Base-by-base conservation (phyloP, 345 rosid genomes). In the Pelargonium nanum region DNA sequence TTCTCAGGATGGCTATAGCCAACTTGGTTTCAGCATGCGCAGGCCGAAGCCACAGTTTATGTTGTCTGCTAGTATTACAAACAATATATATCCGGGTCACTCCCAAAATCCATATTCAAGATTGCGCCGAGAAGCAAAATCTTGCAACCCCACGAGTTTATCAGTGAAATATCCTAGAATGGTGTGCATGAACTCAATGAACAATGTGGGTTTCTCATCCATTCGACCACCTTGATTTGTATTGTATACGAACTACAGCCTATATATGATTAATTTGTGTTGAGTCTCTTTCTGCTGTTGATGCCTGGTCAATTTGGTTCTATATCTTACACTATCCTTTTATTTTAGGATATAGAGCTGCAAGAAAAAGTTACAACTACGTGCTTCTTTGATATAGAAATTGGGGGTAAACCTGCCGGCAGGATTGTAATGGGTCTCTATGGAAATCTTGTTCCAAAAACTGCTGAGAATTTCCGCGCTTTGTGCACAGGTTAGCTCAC, bases 401-500 rank as follows among this genome's bases (percentile, higher is more conserved):
- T 85, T 45, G 95, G 93, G 57, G 93, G 95, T 72, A 82, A 92
- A 63, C 71, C 75, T 17, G 77, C 63, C 0, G 96, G 98, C 59
- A 89, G 87, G 78, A 82, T 92, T 65, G 88, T 85, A 25, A 80
- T 92, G 59, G 98, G 96, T 62, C 80, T 92, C 28, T 92, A 78
- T 59, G 95, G 95, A 45, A 93, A 87, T 22, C 86, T 71, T 68
- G 91, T 89, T 51, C 96, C 96, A 3, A 80, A 75, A 77, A 87
- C 98, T 7, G 85, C 65, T 22, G 98, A 92, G 62, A 92, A 92
- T 76, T 92, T 89, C 72, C 95, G 86, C 32, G 88, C 65, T 45
- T 70, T 92, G 70, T 87, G 95, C 77, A 85, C 95, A 63, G 96
- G 98, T 72, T 58, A 82, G 78, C 51, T 62, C 58, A 50, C 10